These are phyloP conservation scores for Tulasnella sp. DNA, from an alignment of 768 basidiomycete genomes.

Conservation along the genomic window DNA sequence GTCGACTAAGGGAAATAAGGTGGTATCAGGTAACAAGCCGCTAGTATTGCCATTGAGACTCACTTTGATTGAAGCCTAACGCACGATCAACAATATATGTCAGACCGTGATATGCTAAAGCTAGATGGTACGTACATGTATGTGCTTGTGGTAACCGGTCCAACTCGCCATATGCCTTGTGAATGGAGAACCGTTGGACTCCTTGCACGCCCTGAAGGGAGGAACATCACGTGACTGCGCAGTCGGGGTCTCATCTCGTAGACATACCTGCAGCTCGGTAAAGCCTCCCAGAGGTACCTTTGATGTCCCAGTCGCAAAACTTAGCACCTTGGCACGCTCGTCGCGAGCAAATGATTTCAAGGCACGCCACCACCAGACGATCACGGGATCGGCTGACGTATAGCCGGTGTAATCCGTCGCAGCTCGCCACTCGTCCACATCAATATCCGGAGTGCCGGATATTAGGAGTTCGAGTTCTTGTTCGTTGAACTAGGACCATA, in stretches of 20 bases:
- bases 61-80: conserved; percentile 75
- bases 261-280: conserved; percentile 64
- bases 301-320: conserved; percentile 88
- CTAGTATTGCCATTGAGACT: conserved; percentile 4
- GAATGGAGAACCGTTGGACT: conserved; percentile 89
- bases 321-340: conserved; percentile 90
- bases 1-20: conserved; percentile 41
- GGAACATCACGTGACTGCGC: neutral
- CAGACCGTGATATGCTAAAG: conserved; percentile 10
- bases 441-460: conserved; percentile 96
- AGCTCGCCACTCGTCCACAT: conserved; percentile 93
- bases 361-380: conserved; percentile 99
- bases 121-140: conserved; percentile 50
- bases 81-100: conserved; percentile 18
- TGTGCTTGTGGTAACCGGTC: conserved; percentile 82
- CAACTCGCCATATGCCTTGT: conserved; percentile 78
- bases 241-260: conserved; percentile 8
- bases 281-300: conserved; percentile 92
- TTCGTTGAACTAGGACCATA: conserved; percentile 63
- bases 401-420: conserved; percentile 88
- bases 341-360: conserved; percentile 95
- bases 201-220: conserved; percentile 68
- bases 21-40: conserved; percentile 21
- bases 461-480: conserved; percentile 89
- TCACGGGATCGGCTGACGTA: conserved; percentile 80